phyloP scores from a whole-genome alignment of 805 yeast species.

The Isabelozyma rhagii region DNA sequence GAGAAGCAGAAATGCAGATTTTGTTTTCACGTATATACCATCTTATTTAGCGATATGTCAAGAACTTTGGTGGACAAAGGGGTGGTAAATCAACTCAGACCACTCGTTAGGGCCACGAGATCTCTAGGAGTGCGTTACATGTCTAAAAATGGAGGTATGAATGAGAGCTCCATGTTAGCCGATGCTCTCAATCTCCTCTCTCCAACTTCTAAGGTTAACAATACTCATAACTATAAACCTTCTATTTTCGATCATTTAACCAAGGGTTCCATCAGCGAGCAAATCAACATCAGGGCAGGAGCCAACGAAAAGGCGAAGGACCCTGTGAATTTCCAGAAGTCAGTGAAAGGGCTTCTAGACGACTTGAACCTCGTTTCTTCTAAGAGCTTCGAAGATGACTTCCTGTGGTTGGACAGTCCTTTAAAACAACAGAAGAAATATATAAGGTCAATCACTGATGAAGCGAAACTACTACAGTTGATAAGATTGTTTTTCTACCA shows the following conservation, averaged over 20 bases:
- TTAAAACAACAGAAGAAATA: slow-evolving; percentile 14
- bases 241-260: slow-evolving; percentile 29
- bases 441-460: slow-evolving; percentile 13
- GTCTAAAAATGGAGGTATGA: background rate
- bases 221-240: slow-evolving; percentile 23
- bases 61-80: background rate
- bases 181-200: slow-evolving; percentile 36
- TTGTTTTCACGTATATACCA: background rate
- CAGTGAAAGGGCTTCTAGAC: slow-evolving; percentile 15
- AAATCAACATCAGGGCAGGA: slow-evolving; percentile 9
- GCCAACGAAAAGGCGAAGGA: background rate
- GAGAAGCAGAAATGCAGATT: background rate
- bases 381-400: slow-evolving; percentile 1
- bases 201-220: slow-evolving; percentile 11
- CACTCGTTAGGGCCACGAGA: background rate
- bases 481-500: slow-evolving; percentile 22
- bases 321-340: slow-evolving; percentile 5
- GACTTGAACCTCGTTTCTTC: slow-evolving; percentile 16
- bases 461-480: slow-evolving; percentile 18
- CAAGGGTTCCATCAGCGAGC: slow-evolving; percentile 31
- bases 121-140: background rate
- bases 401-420: slow-evolving; percentile 12
- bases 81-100: background rate
- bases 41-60: background rate
- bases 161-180: slow-evolving; percentile 23